A percentile compares a stretch with the other conserved stretches of the same genome.
Conservation (phyloP, 441 rosid genomes). For the Theobroma grandiflorum region DNA sequence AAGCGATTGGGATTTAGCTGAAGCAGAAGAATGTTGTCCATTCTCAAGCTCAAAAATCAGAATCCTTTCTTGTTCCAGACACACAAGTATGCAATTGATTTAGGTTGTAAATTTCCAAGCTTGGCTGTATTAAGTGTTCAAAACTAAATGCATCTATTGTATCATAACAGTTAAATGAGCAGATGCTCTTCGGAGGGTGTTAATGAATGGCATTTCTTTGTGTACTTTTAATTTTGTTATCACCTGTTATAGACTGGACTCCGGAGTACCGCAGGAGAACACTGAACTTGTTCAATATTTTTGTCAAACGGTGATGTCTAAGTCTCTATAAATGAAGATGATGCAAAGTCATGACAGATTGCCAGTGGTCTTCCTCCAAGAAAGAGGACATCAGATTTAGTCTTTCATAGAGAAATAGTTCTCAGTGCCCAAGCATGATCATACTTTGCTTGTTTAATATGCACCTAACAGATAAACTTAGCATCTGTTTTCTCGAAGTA, state of each 20-base stretch:
- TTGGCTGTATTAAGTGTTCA: neutral
- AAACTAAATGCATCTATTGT: neutral
- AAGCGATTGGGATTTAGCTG: constrained; percentile 20
- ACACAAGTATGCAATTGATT: neutral
- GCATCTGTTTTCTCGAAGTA: too few species aligned
- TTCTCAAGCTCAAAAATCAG: neutral
- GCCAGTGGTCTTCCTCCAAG: too few species aligned
- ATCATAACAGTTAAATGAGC: neutral
- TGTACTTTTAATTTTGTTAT: neutral
- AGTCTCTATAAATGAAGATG: too few species aligned
- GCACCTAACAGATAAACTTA: too few species aligned
- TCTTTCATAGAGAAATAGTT: too few species aligned
- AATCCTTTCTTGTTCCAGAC: neutral
- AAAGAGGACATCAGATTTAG: too few species aligned
- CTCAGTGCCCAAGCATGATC: too few species aligned
- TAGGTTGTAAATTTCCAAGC: neutral
- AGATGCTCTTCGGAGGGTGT: neutral
- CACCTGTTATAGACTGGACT: neutral
- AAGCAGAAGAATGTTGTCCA: neutral
- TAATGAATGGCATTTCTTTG: neutral
- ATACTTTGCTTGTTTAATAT: too few species aligned
- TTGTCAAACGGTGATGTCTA: neutral
- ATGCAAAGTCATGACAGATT: too few species aligned
- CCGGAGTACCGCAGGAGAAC: neutral
- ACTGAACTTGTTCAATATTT: neutral